A percentile compares a stretch with the other conserved stretches of the same genome.
These are phyloP conservation scores for Hymenoscyphus fructigenus DNA, from an alignment of 2,329 filamentous ascomycete genomes.

Conservation along the genomic window DNA sequence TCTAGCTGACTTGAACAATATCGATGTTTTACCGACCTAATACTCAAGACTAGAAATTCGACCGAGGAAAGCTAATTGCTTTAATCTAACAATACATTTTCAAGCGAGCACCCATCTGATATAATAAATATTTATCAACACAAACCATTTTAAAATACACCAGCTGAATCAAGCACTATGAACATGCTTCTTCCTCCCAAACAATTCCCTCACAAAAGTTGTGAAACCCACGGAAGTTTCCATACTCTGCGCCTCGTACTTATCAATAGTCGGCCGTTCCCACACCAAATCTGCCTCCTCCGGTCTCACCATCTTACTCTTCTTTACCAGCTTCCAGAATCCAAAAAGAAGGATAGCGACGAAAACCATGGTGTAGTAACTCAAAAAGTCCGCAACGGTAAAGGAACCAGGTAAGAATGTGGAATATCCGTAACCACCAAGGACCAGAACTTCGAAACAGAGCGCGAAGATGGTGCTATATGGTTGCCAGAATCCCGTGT, in stretches of 20 bases:
- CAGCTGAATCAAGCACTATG: not conserved
- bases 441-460: conserved; percentile 63
- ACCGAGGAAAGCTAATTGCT: no score
- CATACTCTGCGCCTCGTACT: not conserved
- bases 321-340: conserved; percentile 68
- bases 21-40: no score
- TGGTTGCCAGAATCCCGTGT: conserved; percentile 51
- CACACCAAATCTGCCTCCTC: conserved; percentile 52
- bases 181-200: not conserved
- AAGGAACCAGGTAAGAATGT: not conserved
- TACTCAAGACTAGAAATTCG: no score
- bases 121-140: not conserved
- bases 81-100: no score
- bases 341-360: conserved; percentile 59
- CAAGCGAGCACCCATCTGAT: no score
- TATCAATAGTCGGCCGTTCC: not conserved
- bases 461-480: conserved; percentile 63
- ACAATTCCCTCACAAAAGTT: not conserved
- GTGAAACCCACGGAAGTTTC: not conserved
- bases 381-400: conserved; percentile 63
- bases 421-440: conserved; percentile 51
- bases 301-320: conserved; percentile 50
- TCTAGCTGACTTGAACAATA: no score
- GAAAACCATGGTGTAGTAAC: conserved; percentile 62
- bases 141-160: not conserved